Base-by-base conservation (phyloP, 148 eudicot genomes). In the Simmondsia chinensis region DNA sequence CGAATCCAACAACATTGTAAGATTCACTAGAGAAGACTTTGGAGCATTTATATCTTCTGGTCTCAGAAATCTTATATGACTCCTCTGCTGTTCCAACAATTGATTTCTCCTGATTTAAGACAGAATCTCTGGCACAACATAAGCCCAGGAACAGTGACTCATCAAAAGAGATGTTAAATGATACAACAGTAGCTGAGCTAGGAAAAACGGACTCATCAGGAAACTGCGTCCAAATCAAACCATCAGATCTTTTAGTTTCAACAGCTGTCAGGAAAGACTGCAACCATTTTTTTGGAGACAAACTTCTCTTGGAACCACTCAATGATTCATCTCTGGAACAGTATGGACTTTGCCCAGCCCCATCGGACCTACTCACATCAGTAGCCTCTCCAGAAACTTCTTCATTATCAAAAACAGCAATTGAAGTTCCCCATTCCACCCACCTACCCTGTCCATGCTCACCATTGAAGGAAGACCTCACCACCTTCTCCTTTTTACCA, bases 391-490 rank as follows among this genome's bases (percentile, higher is more conserved):
- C 46, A 47, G 51, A 45, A 25, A 45, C 48, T 48, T 23, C 60
- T 31, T 33, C 22, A 52, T 41, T 34, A 42, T 26, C 31, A 46
- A 59, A 20, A 48, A 39, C 47, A 26, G 52, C 51, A 39, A 42
- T 18, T 42, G 71, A 58, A 53, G 95, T 80, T n/a, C 85, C 85
- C 97, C 97, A 91, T 18, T 81, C 93, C 46, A 76, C 71, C 97
- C 97, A 91, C 26, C 56, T 64, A 47, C 95, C 97, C 41, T 64
- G 30, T 44, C 37, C 61, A 50, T 25, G 37, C 45, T 72, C 78
- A 35, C 38, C 66, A 57, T 45, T 68, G 28, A 21, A 39, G 11
- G 42, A 40, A 30, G 61, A 43, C 33, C 59, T 50, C 23, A 10
- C 33, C 22, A 33, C 30, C 56, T 60, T 59, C 51, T 52, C 24